phyloP scores from a whole-genome alignment of 768 basidiomycete species.

The Kwoniella newhampshirensis region DNA sequence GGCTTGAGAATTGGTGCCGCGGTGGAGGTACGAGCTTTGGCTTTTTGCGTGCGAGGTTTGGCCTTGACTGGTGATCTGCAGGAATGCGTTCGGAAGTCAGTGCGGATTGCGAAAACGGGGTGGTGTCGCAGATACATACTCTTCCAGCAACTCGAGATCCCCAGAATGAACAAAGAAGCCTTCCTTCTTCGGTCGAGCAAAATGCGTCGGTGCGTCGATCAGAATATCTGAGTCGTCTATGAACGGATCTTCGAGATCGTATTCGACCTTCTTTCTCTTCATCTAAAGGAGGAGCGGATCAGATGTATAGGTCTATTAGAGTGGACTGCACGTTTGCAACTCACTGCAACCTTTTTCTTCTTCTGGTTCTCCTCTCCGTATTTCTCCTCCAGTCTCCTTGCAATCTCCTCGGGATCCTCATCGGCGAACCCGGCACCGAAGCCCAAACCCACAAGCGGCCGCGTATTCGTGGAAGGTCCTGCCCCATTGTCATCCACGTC shows the following conservation, averaged over 20 bases:
- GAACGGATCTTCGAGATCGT: constrained; percentile 88
- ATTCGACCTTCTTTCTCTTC: constrained; percentile 57
- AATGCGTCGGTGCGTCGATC: constrained; percentile 84
- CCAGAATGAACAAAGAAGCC: constrained; percentile 85
- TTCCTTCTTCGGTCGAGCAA: constrained; percentile 81
- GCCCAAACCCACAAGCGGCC: constrained; percentile 8
- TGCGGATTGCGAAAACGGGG: not conserved
- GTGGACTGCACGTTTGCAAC: not conserved
- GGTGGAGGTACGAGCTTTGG: constrained; percentile 5
- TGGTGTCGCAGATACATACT: constrained; percentile 54
- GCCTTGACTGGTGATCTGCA: constrained; percentile 24
- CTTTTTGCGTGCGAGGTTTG: constrained; percentile 13
- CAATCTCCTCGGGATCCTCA: constrained; percentile 37
- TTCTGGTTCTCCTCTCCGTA: constrained; percentile 35
- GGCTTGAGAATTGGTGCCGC: constrained; percentile 3
- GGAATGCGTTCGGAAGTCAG: not conserved
- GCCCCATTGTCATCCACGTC: constrained; percentile 3
- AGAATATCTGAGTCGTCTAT: constrained; percentile 96
- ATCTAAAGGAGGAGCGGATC: constrained; percentile 5
- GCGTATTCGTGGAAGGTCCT: constrained; percentile 12
- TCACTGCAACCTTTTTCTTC: constrained; percentile 26
- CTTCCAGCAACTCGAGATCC: constrained; percentile 79
- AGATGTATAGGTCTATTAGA: not conserved
- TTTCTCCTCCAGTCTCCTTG: constrained; percentile 40
- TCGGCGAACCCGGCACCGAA: constrained; percentile 18